These are phyloP conservation scores for Cercospora berteroae DNA, from an alignment of 2,329 filamentous ascomycete species.

Conservation along the genomic window DNA sequence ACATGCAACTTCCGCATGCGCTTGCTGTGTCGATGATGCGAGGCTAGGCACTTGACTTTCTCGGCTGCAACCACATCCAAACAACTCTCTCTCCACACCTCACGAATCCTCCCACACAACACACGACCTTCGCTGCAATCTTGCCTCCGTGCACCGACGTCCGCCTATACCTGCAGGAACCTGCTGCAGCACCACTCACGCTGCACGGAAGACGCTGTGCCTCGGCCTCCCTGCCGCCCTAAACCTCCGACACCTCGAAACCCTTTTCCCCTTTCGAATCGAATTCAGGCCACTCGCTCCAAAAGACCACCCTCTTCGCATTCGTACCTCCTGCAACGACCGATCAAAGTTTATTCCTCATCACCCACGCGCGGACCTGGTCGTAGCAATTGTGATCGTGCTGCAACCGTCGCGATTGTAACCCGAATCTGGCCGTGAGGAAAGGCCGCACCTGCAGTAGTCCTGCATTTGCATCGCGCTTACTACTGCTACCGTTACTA, in stretches of 20 bases:
- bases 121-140: neutral
- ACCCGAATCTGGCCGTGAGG: neutral
- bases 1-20: neutral
- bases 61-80: neutral
- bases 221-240: neutral
- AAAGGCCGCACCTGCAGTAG: neutral
- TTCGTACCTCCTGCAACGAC: neutral
- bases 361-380: neutral
- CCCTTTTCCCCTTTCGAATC: constrained; percentile 1
- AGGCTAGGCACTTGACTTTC: neutral
- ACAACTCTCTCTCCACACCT: neutral
- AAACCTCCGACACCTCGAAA: neutral
- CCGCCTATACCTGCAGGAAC: neutral
- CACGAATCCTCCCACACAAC: neutral
- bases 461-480: neutral
- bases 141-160: neutral
- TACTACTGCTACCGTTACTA: neutral
- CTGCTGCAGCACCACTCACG: neutral
- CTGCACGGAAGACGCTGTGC: neutral
- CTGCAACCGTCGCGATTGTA: neutral
- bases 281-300: neutral
- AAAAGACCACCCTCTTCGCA: neutral
- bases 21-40: neutral
- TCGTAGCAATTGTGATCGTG: neutral
- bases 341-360: neutral